phyloP scores from a whole-genome alignment of 83 land plant genomes.

The Diphasiastrum complanatum region DNA sequence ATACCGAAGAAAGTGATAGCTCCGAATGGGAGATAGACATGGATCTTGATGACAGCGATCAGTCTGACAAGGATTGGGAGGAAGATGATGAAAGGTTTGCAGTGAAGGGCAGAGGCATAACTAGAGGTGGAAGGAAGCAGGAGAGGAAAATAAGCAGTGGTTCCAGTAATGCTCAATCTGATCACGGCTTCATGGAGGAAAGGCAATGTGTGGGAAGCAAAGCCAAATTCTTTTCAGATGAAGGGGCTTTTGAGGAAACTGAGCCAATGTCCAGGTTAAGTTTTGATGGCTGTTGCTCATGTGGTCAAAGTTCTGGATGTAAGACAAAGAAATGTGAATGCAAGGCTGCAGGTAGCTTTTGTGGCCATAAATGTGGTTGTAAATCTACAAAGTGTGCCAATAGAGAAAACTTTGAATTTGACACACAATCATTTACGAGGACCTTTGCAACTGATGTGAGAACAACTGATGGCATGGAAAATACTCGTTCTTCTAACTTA shows the following conservation, averaged over 20 bases:
- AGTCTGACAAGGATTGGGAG: conserved; percentile 34
- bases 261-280: no score
- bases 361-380: conserved; percentile 65
- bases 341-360: conserved; percentile 43
- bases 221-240: no score
- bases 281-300: conserved; percentile 80
- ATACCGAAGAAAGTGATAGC: conserved; percentile 60
- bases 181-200: no score
- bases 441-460: conserved; percentile 1
- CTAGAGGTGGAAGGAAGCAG: conserved; percentile 4
- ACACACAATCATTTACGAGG: conserved; percentile 3
- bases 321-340: conserved; percentile 80
- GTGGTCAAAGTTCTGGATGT: conserved; percentile 55
- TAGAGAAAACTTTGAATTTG: conserved; percentile 24
- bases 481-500: no score
- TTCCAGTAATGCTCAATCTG: no score
- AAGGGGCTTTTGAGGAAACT: no score
- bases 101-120: not conserved
- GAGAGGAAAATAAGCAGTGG: conserved; percentile 10
- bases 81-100: conserved; percentile 34
- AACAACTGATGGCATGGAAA: conserved; percentile 14
- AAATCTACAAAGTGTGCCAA: conserved; percentile 56
- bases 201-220: no score
- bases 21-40: conserved; percentile 55
- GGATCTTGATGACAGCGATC: conserved; percentile 25